Conservation (phyloP, 1,284 basidiomycete species). For the Trametes pubescens region DNA sequence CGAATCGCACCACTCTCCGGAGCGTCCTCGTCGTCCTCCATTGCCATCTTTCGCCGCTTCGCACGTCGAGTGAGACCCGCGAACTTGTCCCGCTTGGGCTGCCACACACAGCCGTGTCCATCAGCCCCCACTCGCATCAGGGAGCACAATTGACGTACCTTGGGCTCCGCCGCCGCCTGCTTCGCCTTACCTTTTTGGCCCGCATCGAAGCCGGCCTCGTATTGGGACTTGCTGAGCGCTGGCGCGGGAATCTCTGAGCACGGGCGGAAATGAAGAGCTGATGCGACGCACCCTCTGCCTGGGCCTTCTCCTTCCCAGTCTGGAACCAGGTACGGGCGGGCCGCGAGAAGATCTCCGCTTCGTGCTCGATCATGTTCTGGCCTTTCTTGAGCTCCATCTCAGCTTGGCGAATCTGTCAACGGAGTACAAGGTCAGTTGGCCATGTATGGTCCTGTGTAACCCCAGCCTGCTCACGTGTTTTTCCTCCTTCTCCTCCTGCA, state of each 20-base stretch:
- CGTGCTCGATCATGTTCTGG: constrained; percentile 95
- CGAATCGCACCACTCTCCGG: constrained; percentile 64
- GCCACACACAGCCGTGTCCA: constrained; percentile 16
- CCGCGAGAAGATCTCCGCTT: constrained; percentile 93
- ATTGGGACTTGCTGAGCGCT: constrained; percentile 79
- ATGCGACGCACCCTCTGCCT: constrained; percentile 71
- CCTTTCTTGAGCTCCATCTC: constrained; percentile 98
- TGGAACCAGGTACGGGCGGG: constrained; percentile 99
- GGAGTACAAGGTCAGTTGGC: constrained; percentile 15
- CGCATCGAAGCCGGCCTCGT: constrained; percentile 62
- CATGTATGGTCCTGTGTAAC: constrained; percentile 10
- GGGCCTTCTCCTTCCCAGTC: constrained; percentile 83
- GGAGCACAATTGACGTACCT: constrained; percentile 33
- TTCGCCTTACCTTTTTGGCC: constrained; percentile 37
- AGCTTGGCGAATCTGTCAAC: constrained; percentile 76
- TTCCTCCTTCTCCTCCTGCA: constrained; percentile 96
- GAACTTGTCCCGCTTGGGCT: constrained; percentile 80
- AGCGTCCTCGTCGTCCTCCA: constrained; percentile 78
- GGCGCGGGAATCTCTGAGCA: constrained; percentile 24
- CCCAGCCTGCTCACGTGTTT: constrained; percentile 68
- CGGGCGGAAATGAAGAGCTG: constrained; percentile 18
- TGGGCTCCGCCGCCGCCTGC: constrained; percentile 42
- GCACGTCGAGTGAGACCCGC: constrained; percentile 85
- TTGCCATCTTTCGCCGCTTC: constrained; percentile 87
- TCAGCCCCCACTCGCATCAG: constrained; percentile 28